A percentile compares a stretch with the other conserved stretches of the same genome.
These are phyloP conservation scores for Adansonia rubrostipa DNA, from an alignment of 441 rosid genomes.

Conservation along the genomic window DNA sequence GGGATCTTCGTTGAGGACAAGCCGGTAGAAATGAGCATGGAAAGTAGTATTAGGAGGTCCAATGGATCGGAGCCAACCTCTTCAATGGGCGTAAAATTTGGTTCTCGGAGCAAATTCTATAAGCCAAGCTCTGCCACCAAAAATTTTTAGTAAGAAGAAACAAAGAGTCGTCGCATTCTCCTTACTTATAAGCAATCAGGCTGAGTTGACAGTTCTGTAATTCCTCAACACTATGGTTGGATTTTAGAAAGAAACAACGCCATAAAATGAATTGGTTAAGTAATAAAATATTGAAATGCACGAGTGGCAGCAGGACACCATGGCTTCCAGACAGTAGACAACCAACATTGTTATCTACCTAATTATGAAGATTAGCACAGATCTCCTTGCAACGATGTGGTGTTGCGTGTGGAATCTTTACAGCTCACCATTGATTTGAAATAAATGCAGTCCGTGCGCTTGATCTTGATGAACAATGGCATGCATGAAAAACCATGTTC, in stretches of 20 bases:
- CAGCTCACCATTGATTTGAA: neutral
- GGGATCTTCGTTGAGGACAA: neutral
- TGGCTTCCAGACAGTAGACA: constrained; percentile 11
- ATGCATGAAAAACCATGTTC: neutral
- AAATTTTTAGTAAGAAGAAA: neutral
- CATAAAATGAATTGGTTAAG: neutral
- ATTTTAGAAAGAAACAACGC: neutral
- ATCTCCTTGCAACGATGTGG: neutral
- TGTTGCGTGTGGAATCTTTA: constrained; percentile 5
- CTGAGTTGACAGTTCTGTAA: neutral
- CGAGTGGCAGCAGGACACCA: neutral
- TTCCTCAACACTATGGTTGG: neutral
- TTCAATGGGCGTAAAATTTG: neutral
- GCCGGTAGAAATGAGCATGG: neutral
- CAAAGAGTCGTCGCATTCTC: neutral
- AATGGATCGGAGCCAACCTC: neutral
- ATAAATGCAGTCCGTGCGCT: neutral
- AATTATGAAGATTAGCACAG: neutral
- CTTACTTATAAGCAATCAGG: neutral
- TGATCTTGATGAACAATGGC: neutral
- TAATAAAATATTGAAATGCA: constrained; percentile 4
- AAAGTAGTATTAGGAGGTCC: neutral
- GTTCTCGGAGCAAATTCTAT: neutral
- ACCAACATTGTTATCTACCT: neutral
- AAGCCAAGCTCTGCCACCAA: neutral